Base-by-base conservation (phyloP, 108 stramenopile genomes). In the Nitzschia sp. region DNA sequence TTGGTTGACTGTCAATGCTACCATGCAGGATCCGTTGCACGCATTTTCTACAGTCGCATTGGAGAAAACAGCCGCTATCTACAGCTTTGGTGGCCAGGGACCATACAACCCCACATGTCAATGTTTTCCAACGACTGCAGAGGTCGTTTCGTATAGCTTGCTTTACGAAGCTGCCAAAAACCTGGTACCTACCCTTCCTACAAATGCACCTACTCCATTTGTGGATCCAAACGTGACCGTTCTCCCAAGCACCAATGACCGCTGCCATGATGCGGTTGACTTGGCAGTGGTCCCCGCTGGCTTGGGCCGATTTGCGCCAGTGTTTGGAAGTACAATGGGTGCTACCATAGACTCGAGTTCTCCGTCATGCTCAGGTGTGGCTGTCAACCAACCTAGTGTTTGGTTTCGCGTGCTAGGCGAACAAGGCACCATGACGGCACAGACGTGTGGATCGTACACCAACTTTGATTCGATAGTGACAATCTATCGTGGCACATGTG, bases 51-150 rank as follows among this genome's bases (percentile, higher is more conserved):
- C 78, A 32, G 86, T 85, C 21, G 71, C 74, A 21, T 79, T 46
- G 11, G 75, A 59, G 54, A 64, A 36, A 1, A 62, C 55, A 0
- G 58, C 56, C 21, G 59, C 57, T 1, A 64, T 88, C 29, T 89
- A 79, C 56, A 67, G 81, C 6, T 92, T 92, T 76, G 91, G 91
- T 51, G 91, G 91, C 34, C 91, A 92, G 70, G 54, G 60, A 9
- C 77, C 76, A 0, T 89, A 78, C 54, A 69, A 89, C 63, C 66
- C 60, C 2, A 64, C 56, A 35, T 92, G 91, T 58, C 60, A 82
- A 31, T 92, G 91, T 53, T 87, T 84, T 53, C 66, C 56, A 36
- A 77, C 87, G 8, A 75, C 84, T 19, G 72, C 83, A 38, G 70
- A 76, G 9, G 38, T 42, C 38, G 13, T 42, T 42, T 6, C 38